Evolutionary conservation across 257 asterid species (phyloP).

Genomic region (Salvia hispanica): DNA sequence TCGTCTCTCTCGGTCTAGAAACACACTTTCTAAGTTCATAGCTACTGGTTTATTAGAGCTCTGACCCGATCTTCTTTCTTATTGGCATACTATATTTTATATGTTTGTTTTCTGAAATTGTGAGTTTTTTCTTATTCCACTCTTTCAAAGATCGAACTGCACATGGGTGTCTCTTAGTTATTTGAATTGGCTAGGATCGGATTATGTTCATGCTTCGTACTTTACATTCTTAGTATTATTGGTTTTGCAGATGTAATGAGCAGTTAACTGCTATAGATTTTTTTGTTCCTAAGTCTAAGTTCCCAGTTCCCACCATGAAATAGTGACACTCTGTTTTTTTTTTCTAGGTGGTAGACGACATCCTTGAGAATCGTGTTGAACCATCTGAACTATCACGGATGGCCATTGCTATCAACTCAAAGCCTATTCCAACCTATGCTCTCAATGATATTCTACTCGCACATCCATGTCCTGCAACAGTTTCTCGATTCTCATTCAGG

Average conservation of each 20-base stretch:
- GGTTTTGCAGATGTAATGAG: neutral
- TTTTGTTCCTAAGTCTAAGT: neutral
- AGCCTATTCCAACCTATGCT: conserved; percentile 54
- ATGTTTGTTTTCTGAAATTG: neutral
- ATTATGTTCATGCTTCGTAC: conserved; percentile 3
- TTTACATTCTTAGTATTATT: neutral
- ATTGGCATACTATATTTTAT: neutral
- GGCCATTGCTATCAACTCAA: conserved; percentile 67
- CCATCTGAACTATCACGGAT: conserved; percentile 82
- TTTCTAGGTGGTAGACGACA: conserved; percentile 59
- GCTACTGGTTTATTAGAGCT: neutral
- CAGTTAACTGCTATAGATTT: neutral
- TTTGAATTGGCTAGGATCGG: neutral
- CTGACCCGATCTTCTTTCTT: neutral
- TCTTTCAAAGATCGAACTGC: neutral
- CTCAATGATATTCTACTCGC: conserved; percentile 74
- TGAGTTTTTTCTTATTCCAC: neutral
- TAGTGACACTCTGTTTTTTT: neutral
- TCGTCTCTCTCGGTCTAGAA: neutral
- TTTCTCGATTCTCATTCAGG: conserved; percentile 84
- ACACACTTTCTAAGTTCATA: neutral
- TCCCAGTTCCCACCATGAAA: neutral
- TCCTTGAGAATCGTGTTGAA: conserved; percentile 51
- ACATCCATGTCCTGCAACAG: conserved; percentile 83
- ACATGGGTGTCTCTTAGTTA: neutral